Conservation (phyloP, 768 basidiomycete species). For the Phallus indusiatus region DNA sequence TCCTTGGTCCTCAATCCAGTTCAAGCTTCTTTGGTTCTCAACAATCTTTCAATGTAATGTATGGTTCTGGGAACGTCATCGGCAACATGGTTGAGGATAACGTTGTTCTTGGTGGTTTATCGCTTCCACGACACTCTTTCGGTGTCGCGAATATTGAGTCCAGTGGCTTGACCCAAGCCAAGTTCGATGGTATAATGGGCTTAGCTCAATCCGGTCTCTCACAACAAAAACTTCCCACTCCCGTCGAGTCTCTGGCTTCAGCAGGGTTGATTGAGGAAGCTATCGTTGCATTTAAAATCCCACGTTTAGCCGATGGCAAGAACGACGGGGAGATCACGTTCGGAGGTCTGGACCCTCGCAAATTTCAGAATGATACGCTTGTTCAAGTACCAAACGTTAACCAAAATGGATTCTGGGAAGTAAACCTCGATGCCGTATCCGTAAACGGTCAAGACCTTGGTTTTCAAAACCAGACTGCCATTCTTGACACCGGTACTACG, state of each 20-base stretch:
- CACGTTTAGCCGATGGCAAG: constrained; percentile 56
- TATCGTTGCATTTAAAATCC: constrained; percentile 73
- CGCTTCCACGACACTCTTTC: constrained; percentile 50
- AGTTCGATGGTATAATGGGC: constrained; percentile 50
- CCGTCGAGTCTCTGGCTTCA: constrained; percentile 58
- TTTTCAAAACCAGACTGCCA: constrained; percentile 19
- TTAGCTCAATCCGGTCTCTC: constrained; percentile 70
- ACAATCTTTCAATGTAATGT: constrained; percentile 48
- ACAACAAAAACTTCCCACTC: constrained; percentile 52
- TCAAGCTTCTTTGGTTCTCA: constrained; percentile 49
- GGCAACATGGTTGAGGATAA: constrained; percentile 59
- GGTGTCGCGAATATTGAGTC: constrained; percentile 57
- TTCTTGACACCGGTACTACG: constrained; percentile 25
- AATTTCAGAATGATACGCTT: constrained; percentile 54
- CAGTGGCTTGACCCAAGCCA: constrained; percentile 40
- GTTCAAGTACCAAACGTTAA: constrained; percentile 57
- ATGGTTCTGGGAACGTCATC: constrained; percentile 60
- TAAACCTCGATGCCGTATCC: constrained; percentile 43
- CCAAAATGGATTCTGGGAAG: constrained; percentile 73
- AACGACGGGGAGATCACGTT: constrained; percentile 80
- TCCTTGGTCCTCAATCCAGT: constrained; percentile 54
- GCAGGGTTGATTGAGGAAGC: constrained; percentile 48
- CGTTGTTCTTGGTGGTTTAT: constrained; percentile 52
- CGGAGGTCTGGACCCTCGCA: constrained; percentile 61
- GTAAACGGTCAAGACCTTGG: constrained; percentile 38